Base-by-base conservation (phyloP, 352 stramenopile genomes). In the Phytophthora pini region DNA sequence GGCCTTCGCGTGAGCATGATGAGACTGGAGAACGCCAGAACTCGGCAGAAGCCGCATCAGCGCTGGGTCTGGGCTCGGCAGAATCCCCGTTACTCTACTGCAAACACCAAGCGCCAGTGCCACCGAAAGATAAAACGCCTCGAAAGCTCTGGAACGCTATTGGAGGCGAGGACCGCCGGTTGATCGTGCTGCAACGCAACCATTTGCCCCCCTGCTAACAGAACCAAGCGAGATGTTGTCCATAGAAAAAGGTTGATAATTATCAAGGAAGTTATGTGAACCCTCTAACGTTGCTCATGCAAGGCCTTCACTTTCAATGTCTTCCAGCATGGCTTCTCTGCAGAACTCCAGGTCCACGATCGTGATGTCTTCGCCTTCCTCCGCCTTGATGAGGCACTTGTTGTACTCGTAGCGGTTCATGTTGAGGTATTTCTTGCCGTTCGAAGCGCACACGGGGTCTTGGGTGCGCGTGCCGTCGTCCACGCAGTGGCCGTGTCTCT, bases 91-190 rank as follows among this genome's bases (percentile, higher is more conserved):
- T 89, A 34, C 57, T 83, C 45, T 89, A 88, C 54, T 86, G 74
- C 59, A 88, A 88, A 50, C 78, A 88, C 45, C 75, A 88, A 43
- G 79, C 72, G 7, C 79, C 77, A 8, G 76, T 87, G 50, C 67
- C 79, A 11, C 64, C 75, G 0, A 87, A 87, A 36, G 55, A 77
- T 34, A 89, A 89, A 58, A 93, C 80, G 8, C 82, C 80, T 27
- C 74, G 82, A 38, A 90, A 87, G 39, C 79, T 91, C 48, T 93
- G 82, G 84, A 93, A 93, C 34, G 84, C 80, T 5, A 90, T 91
- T 49, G 82, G 82, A 22, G 84, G 80, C 10, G 82, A 93, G 70
- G 80, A 93, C 61, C 82, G 84, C 3, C 82, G 84, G 26, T 70
- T 90, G 40, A 86, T 91, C 36, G 84, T 86, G 2, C 58, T 91